A percentile compares a stretch with the other conserved stretches of the same genome.
phyloP scores from a whole-genome alignment of 176 grass and related monocot genomes.

The Saccharum spontaneum region DNA sequence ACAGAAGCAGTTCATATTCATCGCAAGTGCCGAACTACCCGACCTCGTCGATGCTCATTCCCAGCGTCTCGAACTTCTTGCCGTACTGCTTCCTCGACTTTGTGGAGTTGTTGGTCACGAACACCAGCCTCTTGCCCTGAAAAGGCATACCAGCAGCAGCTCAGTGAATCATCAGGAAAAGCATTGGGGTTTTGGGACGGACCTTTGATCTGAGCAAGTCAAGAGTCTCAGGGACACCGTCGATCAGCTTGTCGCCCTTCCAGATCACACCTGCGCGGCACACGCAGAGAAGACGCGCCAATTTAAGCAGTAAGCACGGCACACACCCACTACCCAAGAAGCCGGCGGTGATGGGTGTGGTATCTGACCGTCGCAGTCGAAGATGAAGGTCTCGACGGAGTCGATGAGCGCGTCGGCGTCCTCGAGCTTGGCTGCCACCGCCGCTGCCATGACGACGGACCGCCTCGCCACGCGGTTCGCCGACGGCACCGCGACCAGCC shows the following conservation, averaged over 20 bases:
- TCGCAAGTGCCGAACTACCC: not conserved
- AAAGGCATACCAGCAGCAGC: not conserved
- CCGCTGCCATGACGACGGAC: constrained; percentile 38
- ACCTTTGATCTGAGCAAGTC: constrained; percentile 90
- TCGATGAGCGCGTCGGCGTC: constrained; percentile 80
- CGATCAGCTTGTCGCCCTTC: constrained; percentile 97
- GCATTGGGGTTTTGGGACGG: not conserved
- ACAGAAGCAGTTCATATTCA: not conserved
- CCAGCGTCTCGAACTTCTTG: constrained; percentile 87
- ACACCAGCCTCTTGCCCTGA: constrained; percentile 93
- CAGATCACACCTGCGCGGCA: constrained; percentile 73
- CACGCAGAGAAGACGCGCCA: not conserved
- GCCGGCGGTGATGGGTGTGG: not conserved
- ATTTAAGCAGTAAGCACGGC: not conserved
- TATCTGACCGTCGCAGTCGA: constrained; percentile 74
- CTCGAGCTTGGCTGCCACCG: constrained; percentile 57
- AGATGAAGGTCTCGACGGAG: constrained; percentile 97
- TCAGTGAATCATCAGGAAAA: not conserved
- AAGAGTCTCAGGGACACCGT: constrained; percentile 81
- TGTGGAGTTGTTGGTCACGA: constrained; percentile 96
- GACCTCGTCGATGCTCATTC: constrained; percentile 76
- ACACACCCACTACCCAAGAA: not conserved
- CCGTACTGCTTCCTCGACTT: constrained; percentile 98
- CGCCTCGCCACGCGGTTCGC: constrained; percentile 14
- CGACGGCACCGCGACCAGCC: not conserved